Percentiles rank a stretch among this genome's conserved stretches.
Conservation (phyloP, 371 early-diverging fungal genomes). For the Rhizopus microsporus region DNA sequence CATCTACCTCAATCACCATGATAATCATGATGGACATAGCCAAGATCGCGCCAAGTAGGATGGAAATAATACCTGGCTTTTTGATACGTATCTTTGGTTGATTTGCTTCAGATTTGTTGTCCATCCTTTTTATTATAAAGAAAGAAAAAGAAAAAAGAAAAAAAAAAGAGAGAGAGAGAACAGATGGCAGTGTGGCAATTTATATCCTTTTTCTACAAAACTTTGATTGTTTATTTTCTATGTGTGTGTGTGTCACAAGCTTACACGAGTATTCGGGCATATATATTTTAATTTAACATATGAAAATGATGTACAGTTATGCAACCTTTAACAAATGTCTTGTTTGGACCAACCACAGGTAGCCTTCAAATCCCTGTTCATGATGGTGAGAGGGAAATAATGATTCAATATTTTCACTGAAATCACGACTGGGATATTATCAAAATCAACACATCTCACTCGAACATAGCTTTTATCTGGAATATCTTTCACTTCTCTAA, state of each 20-base stretch:
- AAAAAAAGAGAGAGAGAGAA: neutral
- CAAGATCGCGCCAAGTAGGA: constrained; percentile 8
- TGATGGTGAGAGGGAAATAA: constrained; percentile 69
- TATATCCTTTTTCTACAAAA: neutral
- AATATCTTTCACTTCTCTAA: constrained; percentile 64
- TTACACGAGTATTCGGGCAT: neutral
- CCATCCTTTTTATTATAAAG: neutral
- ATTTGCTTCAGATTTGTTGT: neutral
- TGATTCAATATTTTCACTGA: constrained; percentile 81
- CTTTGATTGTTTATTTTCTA: neutral
- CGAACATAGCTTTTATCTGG: constrained; percentile 77
- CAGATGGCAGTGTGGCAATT: neutral
- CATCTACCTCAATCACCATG: constrained; percentile 12
- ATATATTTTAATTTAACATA: neutral
- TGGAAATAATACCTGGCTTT: neutral
- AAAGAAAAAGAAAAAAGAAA: neutral
- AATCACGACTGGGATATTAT: constrained; percentile 76
- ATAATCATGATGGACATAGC: constrained; percentile 6
- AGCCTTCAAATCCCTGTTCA: constrained; percentile 20
- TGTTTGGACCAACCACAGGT: constrained; percentile 2
- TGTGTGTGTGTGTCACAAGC: neutral
- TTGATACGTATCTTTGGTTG: neutral
- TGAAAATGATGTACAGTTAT: neutral
- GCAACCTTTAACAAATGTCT: neutral
- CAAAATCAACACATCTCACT: constrained; percentile 82